Conservation (phyloP, 139 green algal species). For the Chlorella vulgaris region DNA sequence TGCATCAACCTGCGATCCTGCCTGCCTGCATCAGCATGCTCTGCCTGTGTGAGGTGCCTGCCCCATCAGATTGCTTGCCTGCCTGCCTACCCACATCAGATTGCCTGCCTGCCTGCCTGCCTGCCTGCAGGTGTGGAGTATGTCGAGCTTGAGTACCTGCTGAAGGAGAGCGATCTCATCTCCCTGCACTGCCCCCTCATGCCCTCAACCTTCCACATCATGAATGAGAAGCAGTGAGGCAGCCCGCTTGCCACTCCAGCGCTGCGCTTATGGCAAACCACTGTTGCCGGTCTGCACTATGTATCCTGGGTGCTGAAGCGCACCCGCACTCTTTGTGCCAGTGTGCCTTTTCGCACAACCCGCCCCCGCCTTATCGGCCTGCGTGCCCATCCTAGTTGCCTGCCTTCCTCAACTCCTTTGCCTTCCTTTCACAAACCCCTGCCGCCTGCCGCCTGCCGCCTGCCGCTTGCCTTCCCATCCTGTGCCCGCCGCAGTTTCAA, state of each 20-base stretch:
- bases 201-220: slow-evolving; percentile 71
- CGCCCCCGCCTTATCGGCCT: no score
- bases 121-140: slow-evolving; percentile 17
- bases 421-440: neutral
- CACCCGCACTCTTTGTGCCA: no score
- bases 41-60: no score
- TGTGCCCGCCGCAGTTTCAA: slow-evolving; percentile 60
- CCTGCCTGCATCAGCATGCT: neutral
- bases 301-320: no score
- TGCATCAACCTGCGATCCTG: neutral
- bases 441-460: no score
- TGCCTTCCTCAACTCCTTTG: no score
- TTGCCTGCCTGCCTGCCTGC: neutral
- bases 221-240: slow-evolving; percentile 43
- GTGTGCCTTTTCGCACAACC: no score
- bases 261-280: no score
- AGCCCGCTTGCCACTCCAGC: no score
- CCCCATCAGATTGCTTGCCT: neutral
- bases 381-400: no score
- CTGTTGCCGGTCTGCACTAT: no score
- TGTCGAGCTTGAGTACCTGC: slow-evolving; percentile 37
- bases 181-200: slow-evolving; percentile 61
- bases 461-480: slow-evolving; percentile 37
- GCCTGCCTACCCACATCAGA: neutral
- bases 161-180: slow-evolving; percentile 42